A percentile compares a stretch with the other conserved stretches of the same genome.
phyloP scores from a whole-genome alignment of 1,284 basidiomycete genomes.

The Vanrija pseudolonga region DNA sequence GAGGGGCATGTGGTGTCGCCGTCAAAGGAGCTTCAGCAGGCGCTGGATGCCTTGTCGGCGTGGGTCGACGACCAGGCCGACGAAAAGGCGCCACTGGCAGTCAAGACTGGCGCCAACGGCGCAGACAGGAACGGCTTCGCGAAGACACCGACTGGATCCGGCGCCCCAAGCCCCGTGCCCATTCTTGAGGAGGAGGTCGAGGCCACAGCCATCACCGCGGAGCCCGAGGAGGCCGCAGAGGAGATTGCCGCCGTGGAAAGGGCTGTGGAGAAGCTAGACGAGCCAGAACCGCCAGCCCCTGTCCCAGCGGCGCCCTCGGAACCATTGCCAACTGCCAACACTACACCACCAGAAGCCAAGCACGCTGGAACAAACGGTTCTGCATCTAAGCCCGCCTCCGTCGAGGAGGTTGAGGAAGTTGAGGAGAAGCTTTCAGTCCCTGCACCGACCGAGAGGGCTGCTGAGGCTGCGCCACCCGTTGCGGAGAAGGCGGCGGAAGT shows the following conservation, averaged over 20 bases:
- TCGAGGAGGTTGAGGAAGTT: neutral
- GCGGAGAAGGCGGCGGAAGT: too few relatives aligned
- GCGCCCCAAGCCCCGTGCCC: neutral
- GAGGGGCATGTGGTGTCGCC: neutral
- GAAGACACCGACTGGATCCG: neutral
- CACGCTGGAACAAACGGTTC: neutral
- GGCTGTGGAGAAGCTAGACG: neutral
- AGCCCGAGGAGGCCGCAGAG: neutral
- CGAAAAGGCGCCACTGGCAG: neutral
- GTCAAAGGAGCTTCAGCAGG: slow-evolving; percentile 9
- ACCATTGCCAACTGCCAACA: neutral
- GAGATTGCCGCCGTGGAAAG: neutral
- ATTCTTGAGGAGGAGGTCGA: neutral
- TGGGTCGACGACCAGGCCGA: slow-evolving; percentile 29
- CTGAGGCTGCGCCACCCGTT: neutral
- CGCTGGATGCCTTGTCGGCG: slow-evolving; percentile 13
- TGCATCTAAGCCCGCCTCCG: neutral
- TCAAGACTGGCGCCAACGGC: neutral
- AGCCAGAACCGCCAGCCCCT: neutral
- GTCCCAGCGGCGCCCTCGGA: neutral
- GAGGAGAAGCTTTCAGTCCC: neutral
- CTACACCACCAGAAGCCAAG: neutral
- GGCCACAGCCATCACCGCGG: neutral
- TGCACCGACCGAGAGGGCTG: neutral
- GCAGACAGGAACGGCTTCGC: too few relatives aligned